Percentiles rank a stretch among this genome's conserved stretches.
These are phyloP conservation scores for Leptographium flavum DNA, from an alignment of 2,329 filamentous ascomycete species.

Conservation along the genomic window DNA sequence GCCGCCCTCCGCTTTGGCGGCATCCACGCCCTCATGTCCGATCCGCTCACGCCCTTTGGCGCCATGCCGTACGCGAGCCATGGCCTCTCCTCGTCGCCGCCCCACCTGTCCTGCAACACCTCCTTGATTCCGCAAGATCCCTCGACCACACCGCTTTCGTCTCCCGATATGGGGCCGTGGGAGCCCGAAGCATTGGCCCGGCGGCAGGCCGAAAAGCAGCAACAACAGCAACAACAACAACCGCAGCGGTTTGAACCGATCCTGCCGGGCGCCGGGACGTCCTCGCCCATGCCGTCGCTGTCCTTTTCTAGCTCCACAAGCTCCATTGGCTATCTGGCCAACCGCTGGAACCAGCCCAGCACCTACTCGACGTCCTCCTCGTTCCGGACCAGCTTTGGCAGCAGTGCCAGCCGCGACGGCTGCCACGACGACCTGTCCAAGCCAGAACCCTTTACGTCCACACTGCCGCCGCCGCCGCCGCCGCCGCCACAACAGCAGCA, in stretches of 20 bases:
- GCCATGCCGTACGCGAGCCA: conserved; percentile 4
- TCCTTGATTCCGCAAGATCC: conserved; percentile 1
- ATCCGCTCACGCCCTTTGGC: conserved; percentile 17
- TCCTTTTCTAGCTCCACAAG: conserved; percentile 15
- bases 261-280: neutral
- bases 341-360: conserved; percentile 39
- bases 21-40: conserved; percentile 36
- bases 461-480: conserved; percentile 22
- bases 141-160: conserved; percentile 12
- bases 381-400: conserved; percentile 16
- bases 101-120: conserved; percentile 4
- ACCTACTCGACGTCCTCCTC: conserved; percentile 36
- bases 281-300: neutral
- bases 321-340: conserved; percentile 31
- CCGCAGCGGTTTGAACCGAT: neutral
- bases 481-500: conserved; percentile 19
- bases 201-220: conserved; percentile 5
- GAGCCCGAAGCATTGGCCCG: conserved; percentile 8
- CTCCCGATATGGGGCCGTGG: conserved; percentile 13
- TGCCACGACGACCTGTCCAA: conserved; percentile 27
- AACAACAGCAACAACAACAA: conserved; percentile 1
- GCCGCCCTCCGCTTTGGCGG: conserved; percentile 42
- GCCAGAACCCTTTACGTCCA: conserved; percentile 28
- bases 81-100: conserved; percentile 8
- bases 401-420: neutral